Evolutionary conservation across 768 basidiomycete genomes (phyloP), one percentile per base, ranked within the genome.

Genomic region (Rhizopogon salebrosus): DNA sequence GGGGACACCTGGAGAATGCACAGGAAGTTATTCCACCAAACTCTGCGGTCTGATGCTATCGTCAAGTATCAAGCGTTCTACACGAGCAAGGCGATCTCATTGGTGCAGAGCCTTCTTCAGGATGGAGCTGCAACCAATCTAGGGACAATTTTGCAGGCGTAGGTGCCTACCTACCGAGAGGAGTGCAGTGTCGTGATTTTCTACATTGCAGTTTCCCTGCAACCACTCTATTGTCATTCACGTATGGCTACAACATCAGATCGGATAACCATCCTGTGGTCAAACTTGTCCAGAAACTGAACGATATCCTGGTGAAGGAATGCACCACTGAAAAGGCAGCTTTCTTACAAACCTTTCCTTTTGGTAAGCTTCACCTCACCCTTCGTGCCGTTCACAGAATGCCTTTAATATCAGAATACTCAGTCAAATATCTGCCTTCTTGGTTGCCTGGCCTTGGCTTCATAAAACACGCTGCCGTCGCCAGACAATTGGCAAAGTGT

Each of bases 1-100:
- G 60, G 60, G 8, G 52, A 56, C n/a, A 37, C 38, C 18, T 63
- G 60, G 60, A 56, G 54, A 29, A 40, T 52, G 31, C 58, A 61
- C 41, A 58, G 62, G 34, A 54, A 49, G 39, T 34, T 59, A 6
- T 51, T 57, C 34, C 54, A 57, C 37, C 54, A 52, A 13, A 52
- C 51, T n/a, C 51, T 61, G 14, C 48, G 51, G 13, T 26, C 41
- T n/a, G 51, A 58, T 6, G 52, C 52, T 37, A 40, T 39, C 14
- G 41, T 22, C 18, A 38, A 48, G 26, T 56, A 55, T 39, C 42
- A 53, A 8, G 48, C 49, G 7, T 18, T 53, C 37, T 45, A 56
- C 38, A 26, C 48, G 22, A 14, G 29, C 26, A 41, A 45, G 27
- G 51, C 54, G 18, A 35, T 16, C 20, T 23, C 45, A n/a, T 52